Percentiles rank a stretch among this genome's conserved stretches.
phyloP scores from a whole-genome alignment of 257 asterid genomes.

The Osmanthus fragrans region DNA sequence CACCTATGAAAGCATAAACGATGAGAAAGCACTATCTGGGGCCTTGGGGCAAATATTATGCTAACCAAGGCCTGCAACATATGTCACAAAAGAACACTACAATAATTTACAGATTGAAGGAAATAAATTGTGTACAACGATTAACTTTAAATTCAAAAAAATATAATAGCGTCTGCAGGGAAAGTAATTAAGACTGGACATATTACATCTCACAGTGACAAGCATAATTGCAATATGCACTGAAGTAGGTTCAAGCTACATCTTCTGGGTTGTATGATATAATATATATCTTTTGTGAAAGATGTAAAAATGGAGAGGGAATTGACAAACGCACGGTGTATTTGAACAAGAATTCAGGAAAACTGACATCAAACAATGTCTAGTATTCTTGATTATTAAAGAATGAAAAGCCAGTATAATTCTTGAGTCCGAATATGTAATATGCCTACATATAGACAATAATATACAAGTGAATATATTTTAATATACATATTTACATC shows the following conservation, averaged over 20 bases:
- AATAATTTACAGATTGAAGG: not conserved
- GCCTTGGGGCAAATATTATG: not conserved
- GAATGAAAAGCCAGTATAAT: not conserved
- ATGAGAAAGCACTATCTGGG: conserved; percentile 20
- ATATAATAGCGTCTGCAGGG: conserved; percentile 4
- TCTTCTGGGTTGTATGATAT: not conserved
- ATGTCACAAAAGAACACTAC: conserved; percentile 10
- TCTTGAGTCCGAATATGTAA: conserved; percentile 1
- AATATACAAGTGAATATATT: not conserved
- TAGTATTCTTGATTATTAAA: conserved; percentile 8
- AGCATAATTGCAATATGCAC: not conserved
- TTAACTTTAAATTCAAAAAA: not conserved
- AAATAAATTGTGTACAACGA: conserved; percentile 1
- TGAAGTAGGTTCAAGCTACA: not conserved
- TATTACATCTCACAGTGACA: not conserved
- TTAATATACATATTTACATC: conserved; percentile 3
- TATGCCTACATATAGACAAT: not conserved
- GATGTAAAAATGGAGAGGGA: conserved; percentile 7
- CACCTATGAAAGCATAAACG: conserved; percentile 51
- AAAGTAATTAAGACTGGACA: conserved; percentile 18
- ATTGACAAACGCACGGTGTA: conserved; percentile 3
- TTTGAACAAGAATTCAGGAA: not conserved
- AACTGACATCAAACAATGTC: conserved; percentile 1
- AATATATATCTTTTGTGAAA: not conserved
- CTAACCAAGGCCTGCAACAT: not conserved